Evolutionary conservation across 208 protist species (phyloP).

Genomic region (Leishmania gerbilli): DNA sequence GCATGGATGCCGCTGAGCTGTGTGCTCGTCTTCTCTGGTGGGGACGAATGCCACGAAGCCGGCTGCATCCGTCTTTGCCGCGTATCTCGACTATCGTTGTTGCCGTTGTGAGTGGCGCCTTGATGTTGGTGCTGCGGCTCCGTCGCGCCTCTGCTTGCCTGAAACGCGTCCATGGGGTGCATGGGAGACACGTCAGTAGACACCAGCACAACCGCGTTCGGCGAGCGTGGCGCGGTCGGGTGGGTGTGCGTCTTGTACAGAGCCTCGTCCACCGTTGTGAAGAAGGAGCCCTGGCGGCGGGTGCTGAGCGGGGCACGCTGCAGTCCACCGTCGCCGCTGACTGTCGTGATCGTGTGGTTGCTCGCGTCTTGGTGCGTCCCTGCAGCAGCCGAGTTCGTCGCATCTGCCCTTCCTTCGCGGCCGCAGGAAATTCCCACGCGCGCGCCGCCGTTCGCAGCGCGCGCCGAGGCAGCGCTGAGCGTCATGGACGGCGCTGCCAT

Average conservation of each 20-base stretch:
- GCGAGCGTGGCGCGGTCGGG: neutral
- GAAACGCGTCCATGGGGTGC: neutral
- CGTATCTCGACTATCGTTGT: neutral
- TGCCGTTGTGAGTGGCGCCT: no score
- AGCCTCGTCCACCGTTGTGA: constrained; percentile 7
- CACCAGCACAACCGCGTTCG: neutral
- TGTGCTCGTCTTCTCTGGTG: neutral
- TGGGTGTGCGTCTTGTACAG: neutral
- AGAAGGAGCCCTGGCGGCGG: constrained; percentile 12
- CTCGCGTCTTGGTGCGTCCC: neutral
- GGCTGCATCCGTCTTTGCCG: neutral
- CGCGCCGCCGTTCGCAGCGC: neutral
- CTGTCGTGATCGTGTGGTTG: neutral
- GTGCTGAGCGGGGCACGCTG: neutral
- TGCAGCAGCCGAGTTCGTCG: neutral
- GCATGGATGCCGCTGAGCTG: neutral
- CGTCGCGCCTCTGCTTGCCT: neutral
- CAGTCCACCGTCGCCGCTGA: neutral
- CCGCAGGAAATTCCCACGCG: neutral
- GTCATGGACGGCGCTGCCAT: neutral
- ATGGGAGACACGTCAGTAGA: neutral
- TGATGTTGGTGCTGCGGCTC: neutral
- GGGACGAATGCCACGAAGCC: neutral
- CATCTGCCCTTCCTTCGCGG: neutral
- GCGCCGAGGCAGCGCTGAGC: neutral